These are phyloP conservation scores for Tetragonia tetragonoides DNA, from an alignment of 148 eudicot genomes.

Conservation along the genomic window DNA sequence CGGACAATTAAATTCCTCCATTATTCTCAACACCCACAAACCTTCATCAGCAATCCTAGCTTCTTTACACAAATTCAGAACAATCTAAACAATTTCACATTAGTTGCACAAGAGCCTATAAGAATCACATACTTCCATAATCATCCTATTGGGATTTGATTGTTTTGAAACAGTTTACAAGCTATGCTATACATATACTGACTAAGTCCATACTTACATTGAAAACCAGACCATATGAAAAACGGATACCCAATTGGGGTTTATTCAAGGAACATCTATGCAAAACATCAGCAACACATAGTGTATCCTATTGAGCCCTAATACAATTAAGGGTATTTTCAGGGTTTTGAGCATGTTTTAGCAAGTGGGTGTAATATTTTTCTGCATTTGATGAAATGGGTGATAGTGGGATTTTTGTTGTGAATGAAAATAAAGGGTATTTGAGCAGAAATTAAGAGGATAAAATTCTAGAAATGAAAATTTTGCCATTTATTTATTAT, in stretches of 20 bases:
- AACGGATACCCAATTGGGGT: constrained; percentile 64
- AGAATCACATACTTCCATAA: constrained; percentile 48
- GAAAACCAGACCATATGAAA: constrained; percentile 78
- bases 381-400: constrained; percentile 35
- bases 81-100: constrained; percentile 54
- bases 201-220: constrained; percentile 52
- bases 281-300: constrained; percentile 52
- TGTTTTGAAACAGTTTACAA: constrained; percentile 48
- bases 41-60: constrained; percentile 56
- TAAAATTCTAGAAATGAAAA: no score
- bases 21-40: constrained; percentile 75
- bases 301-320: constrained; percentile 40
- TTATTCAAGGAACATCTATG: constrained; percentile 41
- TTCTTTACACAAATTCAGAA: constrained; percentile 72
- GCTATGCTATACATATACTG: constrained; percentile 54
- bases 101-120: constrained; percentile 41
- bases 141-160: constrained; percentile 34
- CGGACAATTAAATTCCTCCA: constrained; percentile 55
- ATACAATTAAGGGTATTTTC: constrained; percentile 55
- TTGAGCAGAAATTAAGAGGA: constrained; percentile 23
- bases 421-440: constrained; percentile 18
- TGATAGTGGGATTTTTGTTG: neutral
- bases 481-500: no score
- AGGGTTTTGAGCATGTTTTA: constrained; percentile 39
- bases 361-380: constrained; percentile 43